Percentiles rank a stretch among this genome's conserved stretches.
Evolutionary conservation across 2,329 filamentous ascomycete genomes (phyloP).

Genomic region (Colletotrichum sidae): DNA sequence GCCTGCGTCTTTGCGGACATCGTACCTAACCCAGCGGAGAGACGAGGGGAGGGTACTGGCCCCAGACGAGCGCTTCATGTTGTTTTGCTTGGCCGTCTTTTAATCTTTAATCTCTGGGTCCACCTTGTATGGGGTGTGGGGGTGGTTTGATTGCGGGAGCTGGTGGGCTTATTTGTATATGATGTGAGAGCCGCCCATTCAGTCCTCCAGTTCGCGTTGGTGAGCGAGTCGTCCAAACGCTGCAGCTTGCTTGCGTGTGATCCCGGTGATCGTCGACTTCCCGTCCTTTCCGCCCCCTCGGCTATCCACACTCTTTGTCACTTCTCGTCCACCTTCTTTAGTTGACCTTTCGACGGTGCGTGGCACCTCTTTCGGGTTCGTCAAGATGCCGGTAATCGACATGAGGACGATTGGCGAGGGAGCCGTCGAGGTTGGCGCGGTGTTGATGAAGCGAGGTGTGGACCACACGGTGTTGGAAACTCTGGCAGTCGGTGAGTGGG

Average conservation of each 20-base stretch:
- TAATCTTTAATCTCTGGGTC: neutral
- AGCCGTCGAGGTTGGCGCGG: constrained; percentile 17
- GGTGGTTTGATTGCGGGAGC: neutral
- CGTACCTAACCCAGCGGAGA: constrained; percentile 1
- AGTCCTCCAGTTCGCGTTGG: neutral
- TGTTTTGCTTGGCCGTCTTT: neutral
- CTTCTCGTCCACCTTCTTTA: neutral
- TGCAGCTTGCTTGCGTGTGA: constrained; percentile 7
- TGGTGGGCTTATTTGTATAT: neutral
- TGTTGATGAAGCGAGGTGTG: constrained; percentile 33
- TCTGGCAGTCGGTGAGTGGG: constrained; percentile 26
- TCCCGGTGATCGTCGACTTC: constrained; percentile 29
- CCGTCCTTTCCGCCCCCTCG: constrained; percentile 5
- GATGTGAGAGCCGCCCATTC: neutral
- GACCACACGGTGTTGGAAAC: constrained; percentile 34
- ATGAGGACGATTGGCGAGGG: constrained; percentile 23
- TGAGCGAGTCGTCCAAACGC: neutral
- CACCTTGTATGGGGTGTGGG: neutral
- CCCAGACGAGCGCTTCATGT: constrained; percentile 32
- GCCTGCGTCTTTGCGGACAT: constrained; percentile 14
- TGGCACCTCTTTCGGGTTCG: no score
- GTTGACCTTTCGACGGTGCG: neutral
- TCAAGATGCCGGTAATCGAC: constrained; percentile 30
- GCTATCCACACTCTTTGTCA: neutral
- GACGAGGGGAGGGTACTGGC: neutral